phyloP scores from a whole-genome alignment of 1,284 basidiomycete genomes.

The Heimioporus punctisporus region DNA sequence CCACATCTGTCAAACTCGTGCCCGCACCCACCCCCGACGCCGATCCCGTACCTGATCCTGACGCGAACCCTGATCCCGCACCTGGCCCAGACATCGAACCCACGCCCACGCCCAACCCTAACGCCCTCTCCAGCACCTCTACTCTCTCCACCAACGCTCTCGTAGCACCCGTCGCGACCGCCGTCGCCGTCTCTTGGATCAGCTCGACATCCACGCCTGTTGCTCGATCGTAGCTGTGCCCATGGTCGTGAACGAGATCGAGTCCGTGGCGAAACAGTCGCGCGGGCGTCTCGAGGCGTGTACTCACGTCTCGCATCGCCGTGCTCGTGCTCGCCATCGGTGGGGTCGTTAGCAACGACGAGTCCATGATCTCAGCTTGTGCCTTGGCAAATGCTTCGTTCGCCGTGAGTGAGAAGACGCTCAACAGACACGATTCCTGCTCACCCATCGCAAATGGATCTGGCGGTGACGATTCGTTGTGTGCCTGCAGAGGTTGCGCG shows the following conservation, averaged over 20 bases:
- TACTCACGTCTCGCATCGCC: neutral
- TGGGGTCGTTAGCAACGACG: conserved; percentile 8
- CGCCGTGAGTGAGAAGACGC: neutral
- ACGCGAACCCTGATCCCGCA: too few species aligned
- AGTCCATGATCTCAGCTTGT: conserved; percentile 8
- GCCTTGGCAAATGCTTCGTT: conserved; percentile 19
- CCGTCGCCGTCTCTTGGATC: conserved; percentile 11
- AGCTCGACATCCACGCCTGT: conserved; percentile 2
- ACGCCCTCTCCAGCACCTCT: conserved; percentile 19
- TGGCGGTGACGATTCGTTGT: neutral
- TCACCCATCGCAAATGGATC: conserved; percentile 26
- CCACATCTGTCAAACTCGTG: neutral
- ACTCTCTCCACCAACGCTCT: conserved; percentile 26
- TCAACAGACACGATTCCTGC: neutral
- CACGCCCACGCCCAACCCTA: conserved; percentile 2
- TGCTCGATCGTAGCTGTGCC: neutral
- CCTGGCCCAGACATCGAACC: too few species aligned
- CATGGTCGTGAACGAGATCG: neutral
- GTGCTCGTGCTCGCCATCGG: neutral
- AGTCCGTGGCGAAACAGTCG: neutral
- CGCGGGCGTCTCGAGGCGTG: neutral
- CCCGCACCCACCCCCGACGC: conserved; percentile 5
- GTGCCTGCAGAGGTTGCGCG: too few species aligned
- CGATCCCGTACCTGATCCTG: too few species aligned
- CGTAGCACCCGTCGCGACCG: conserved; percentile 10